Conservation (phyloP, 169 alveolate species). For the Eimeria nieschulzi region DNA sequence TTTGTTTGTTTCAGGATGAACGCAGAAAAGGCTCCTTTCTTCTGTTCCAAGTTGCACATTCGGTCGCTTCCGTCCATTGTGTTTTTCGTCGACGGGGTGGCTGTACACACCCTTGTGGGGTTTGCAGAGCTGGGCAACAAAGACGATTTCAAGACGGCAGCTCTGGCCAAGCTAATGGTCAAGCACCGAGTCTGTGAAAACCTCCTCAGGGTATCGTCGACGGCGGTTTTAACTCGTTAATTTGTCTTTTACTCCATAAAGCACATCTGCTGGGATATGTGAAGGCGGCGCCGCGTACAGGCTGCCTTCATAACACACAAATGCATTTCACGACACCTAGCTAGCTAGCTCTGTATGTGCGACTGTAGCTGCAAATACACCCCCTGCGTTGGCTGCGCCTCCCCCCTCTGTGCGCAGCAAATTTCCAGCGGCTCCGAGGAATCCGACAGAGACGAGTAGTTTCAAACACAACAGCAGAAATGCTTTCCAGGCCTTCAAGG, state of each 20-base stretch:
- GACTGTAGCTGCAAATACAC: background rate
- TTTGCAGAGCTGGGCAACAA: slow-evolving; percentile 88
- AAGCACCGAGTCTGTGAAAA: slow-evolving; percentile 44
- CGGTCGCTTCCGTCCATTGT: slow-evolving; percentile 88
- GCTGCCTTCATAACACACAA: no score
- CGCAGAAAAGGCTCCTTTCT: slow-evolving; percentile 91
- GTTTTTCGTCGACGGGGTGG: slow-evolving; percentile 87
- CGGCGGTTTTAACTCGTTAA: no score
- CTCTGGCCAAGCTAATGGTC: slow-evolving; percentile 17
- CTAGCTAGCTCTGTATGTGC: background rate
- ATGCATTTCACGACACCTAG: background rate
- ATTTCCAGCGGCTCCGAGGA: slow-evolving; percentile 44
- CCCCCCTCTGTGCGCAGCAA: slow-evolving; percentile 24
- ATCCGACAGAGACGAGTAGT: background rate
- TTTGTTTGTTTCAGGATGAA: slow-evolving; percentile 74
- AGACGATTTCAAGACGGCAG: slow-evolving; percentile 67
- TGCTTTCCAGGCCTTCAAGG: background rate
- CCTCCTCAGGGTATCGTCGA: slow-evolving; percentile 53
- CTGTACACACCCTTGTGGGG: slow-evolving; percentile 87
- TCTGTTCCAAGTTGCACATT: slow-evolving; percentile 83
- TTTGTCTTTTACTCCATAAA: no score
- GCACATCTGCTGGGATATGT: no score
- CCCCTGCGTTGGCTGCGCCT: slow-evolving; percentile 9
- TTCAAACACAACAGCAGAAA: background rate
- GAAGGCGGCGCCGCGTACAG: no score